Percentiles rank a stretch among this genome's conserved stretches.
Evolutionary conservation across 2,329 filamentous ascomycete genomes (phyloP).

Genomic region (Huntiella decipiens): DNA sequence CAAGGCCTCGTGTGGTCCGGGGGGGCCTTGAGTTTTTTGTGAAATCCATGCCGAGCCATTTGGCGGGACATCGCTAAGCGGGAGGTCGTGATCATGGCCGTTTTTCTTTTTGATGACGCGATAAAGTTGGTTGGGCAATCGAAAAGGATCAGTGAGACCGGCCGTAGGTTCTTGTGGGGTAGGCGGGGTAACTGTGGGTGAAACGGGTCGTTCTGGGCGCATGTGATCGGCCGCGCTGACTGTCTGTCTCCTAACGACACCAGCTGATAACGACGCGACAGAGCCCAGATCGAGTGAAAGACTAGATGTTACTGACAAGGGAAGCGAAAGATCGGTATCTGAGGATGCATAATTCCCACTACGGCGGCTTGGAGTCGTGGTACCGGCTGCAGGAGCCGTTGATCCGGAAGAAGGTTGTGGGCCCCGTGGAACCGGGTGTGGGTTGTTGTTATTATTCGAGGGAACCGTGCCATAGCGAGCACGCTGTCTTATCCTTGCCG

Average conservation of each 20-base stretch:
- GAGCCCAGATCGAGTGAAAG: not conserved
- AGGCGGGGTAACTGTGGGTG: constrained; percentile 9
- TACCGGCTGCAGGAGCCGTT: too few species aligned
- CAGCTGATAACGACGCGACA: not conserved
- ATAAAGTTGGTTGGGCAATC: not conserved
- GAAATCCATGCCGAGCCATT: not conserved
- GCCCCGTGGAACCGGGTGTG: too few species aligned
- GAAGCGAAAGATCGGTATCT: not conserved
- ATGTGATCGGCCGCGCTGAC: not conserved
- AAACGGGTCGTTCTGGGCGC: not conserved
- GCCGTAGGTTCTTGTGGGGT: constrained; percentile 2
- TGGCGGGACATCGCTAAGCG: not conserved
- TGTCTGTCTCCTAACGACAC: not conserved
- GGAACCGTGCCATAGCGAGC: too few species aligned
- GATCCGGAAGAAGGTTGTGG: too few species aligned
- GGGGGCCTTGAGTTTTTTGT: not conserved
- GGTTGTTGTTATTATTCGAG: too few species aligned
- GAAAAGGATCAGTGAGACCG: too few species aligned
- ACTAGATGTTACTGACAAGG: not conserved
- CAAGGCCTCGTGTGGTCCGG: not conserved
- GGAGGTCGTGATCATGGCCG: not conserved
- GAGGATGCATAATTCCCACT: not conserved
- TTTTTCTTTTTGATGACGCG: not conserved
- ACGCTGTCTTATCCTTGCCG: too few species aligned
- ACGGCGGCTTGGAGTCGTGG: not conserved